A percentile compares a stretch with the other conserved stretches of the same genome.
phyloP scores from a whole-genome alignment of 306 rosid species.

The Cucurbita maxima region DNA sequence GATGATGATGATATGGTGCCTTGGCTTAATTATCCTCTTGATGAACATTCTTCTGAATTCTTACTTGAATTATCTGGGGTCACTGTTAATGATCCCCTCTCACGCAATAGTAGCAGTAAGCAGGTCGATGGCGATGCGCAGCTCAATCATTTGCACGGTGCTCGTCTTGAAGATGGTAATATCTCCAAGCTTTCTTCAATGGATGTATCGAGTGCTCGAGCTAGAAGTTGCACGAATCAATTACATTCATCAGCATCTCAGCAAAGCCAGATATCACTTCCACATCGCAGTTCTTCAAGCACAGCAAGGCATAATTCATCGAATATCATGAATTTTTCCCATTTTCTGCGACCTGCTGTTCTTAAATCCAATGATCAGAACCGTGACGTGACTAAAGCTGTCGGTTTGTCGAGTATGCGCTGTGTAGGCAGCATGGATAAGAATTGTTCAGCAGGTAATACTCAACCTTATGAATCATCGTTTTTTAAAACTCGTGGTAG shows the following conservation, averaged over 20 bases:
- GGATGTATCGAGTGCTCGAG: constrained; percentile 26
- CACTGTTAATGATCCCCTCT: constrained; percentile 25
- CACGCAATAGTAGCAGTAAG: constrained; percentile 25
- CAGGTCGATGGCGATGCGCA: constrained; percentile 35
- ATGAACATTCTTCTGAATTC: constrained; percentile 51
- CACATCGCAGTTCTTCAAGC: constrained; percentile 32
- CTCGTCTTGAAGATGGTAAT: constrained; percentile 32
- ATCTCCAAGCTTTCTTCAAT: constrained; percentile 31
- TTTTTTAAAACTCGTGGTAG: constrained; percentile 23
- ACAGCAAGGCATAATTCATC: constrained; percentile 28
- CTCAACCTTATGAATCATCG: constrained; percentile 25
- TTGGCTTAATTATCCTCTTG: constrained; percentile 75
- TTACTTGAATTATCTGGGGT: constrained; percentile 55
- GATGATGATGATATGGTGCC: constrained; percentile 54
- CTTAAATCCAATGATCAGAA: constrained; percentile 40
- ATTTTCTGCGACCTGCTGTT: constrained; percentile 61
- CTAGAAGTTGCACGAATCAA: constrained; percentile 25
- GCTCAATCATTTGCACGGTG: constrained; percentile 20
- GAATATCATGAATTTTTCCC: constrained; percentile 51
- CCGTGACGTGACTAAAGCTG: constrained; percentile 24
- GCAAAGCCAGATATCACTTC: constrained; percentile 39
- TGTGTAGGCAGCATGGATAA: constrained; percentile 23
- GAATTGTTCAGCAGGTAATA: constrained; percentile 19
- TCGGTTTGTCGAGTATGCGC: constrained; percentile 22
- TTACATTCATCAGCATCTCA: constrained; percentile 29